phyloP scores from a whole-genome alignment of 2,329 filamentous ascomycete species.

The Neoascochyta sp. region DNA sequence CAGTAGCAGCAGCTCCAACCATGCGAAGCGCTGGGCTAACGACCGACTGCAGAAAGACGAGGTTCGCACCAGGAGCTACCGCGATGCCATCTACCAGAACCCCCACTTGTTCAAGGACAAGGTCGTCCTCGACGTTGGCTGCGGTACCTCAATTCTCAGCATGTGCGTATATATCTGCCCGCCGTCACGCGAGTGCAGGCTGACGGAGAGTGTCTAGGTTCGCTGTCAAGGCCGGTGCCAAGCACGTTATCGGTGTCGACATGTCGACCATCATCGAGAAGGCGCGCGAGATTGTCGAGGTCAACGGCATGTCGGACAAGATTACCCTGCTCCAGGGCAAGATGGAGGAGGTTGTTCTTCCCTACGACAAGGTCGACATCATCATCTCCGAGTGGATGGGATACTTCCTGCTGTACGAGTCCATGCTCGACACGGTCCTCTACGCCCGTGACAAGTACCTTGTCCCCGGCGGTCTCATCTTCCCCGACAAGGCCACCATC shows the following conservation, averaged over 20 bases:
- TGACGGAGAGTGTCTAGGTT: slow-evolving; percentile 62
- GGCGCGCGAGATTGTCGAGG: slow-evolving; percentile 87
- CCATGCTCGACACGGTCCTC: slow-evolving; percentile 96
- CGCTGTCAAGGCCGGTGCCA: slow-evolving; percentile 89
- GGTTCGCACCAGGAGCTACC: slow-evolving; percentile 92
- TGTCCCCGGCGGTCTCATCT: slow-evolving; percentile 81
- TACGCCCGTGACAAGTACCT: slow-evolving; percentile 95
- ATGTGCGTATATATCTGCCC: slow-evolving; percentile 62
- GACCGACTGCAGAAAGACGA: slow-evolving; percentile 86
- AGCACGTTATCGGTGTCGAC: slow-evolving; percentile 97
- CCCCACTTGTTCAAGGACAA: slow-evolving; percentile 89
- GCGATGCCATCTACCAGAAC: slow-evolving; percentile 96
- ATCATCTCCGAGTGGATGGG: slow-evolving; percentile 99
- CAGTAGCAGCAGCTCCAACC: slow-evolving; percentile 7
- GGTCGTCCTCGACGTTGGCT: slow-evolving; percentile 94
- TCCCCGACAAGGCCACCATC: slow-evolving; percentile 98
- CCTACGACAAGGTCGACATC: slow-evolving; percentile 94
- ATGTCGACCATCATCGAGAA: slow-evolving; percentile 99
- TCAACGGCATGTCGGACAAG: slow-evolving; percentile 89
- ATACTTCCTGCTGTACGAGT: slow-evolving; percentile 97
- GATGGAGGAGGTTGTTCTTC: slow-evolving; percentile 97
- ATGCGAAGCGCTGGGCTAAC: slow-evolving; percentile 1
- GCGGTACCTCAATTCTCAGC: slow-evolving; percentile 95
- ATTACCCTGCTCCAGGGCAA: slow-evolving; percentile 98
- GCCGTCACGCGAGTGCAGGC: slow-evolving; percentile 12